Percentiles rank a stretch among this genome's conserved stretches.
Evolutionary conservation across 148 eudicot genomes (phyloP).

Genomic region (Selenicereus undatus): DNA sequence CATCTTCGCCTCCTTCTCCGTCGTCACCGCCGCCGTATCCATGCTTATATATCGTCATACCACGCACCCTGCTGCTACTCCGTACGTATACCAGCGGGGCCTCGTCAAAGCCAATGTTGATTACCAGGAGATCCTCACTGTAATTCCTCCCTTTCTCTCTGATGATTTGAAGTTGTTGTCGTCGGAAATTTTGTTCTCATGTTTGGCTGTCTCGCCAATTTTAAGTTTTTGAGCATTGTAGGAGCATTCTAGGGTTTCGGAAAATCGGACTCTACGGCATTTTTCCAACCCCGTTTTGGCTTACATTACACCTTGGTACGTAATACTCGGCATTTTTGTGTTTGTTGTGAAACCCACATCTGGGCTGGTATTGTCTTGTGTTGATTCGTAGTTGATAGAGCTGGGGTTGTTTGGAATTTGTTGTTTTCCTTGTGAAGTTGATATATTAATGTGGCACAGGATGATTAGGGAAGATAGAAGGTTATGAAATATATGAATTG

Average conservation of each 20-base stretch:
- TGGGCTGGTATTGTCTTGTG: background rate
- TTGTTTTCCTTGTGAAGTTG: background rate
- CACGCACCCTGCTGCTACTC: constrained; percentile 22
- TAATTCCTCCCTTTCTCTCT: constrained; percentile 19
- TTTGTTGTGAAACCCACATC: background rate
- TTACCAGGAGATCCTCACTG: constrained; percentile 55
- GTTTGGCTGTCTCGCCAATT: background rate
- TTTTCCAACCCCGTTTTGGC: constrained; percentile 70
- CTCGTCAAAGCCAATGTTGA: constrained; percentile 47
- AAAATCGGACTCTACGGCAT: constrained; percentile 47
- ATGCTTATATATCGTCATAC: constrained; percentile 32
- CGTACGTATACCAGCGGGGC: constrained; percentile 23
- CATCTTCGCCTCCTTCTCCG: constrained; percentile 31
- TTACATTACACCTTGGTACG: constrained; percentile 92
- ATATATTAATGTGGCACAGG: background rate
- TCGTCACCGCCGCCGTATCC: constrained; percentile 37
- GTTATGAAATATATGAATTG: too few species aligned
- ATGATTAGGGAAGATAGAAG: background rate
- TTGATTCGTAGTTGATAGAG: background rate
- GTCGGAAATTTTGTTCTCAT: background rate
- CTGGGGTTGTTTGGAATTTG: background rate
- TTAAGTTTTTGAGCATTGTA: constrained; percentile 35
- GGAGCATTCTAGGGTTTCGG: constrained; percentile 68
- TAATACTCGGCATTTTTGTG: background rate
- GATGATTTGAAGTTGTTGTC: background rate